These are phyloP conservation scores for Sporothrix dimorphospora DNA, from an alignment of 2,329 filamentous ascomycete species.

Conservation along the genomic window DNA sequence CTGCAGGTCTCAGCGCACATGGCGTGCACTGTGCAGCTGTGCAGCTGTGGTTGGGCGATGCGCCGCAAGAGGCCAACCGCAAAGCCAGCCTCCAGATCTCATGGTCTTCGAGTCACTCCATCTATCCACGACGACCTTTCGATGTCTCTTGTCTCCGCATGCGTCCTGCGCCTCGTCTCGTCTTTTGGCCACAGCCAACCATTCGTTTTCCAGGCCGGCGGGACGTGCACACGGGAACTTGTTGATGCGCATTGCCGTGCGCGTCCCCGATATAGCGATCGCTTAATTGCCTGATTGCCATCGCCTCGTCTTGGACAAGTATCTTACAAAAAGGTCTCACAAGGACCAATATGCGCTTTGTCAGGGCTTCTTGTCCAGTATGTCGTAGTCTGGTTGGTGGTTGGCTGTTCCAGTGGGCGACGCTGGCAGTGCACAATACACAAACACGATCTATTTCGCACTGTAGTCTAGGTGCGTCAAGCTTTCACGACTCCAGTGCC, in stretches of 20 bases:
- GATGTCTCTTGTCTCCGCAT: not conserved
- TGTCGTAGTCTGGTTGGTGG: not conserved
- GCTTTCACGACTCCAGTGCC: not conserved
- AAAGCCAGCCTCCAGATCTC: not conserved
- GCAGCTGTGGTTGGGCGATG: not conserved
- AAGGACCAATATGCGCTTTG: not conserved
- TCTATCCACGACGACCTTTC: not conserved
- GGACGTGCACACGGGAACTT: slow-evolving; percentile 20
- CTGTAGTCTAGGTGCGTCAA: slow-evolving; percentile 12
- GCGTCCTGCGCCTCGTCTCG: slow-evolving; percentile 13
- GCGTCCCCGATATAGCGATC: slow-evolving; percentile 20
- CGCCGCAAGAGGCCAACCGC: slow-evolving; percentile 15
- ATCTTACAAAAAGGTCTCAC: no score
- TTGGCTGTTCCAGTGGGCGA: not conserved
- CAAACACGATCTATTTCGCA: not conserved
- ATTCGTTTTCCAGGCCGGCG: not conserved
- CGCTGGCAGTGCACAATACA: no score
- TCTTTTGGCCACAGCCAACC: slow-evolving; percentile 7
- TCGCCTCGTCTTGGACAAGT: no score
- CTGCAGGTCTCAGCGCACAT: slow-evolving; percentile 16
- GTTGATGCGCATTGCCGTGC: slow-evolving; percentile 11
- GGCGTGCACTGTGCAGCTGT: slow-evolving; percentile 20
- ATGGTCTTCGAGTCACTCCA: not conserved
- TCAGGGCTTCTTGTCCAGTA: not conserved
- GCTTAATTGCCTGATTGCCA: slow-evolving; percentile 9